Evolutionary conservation across 768 basidiomycete genomes (phyloP), one percentile per base, ranked within the genome.

Genomic region (Clitopilus passeckerianus): DNA sequence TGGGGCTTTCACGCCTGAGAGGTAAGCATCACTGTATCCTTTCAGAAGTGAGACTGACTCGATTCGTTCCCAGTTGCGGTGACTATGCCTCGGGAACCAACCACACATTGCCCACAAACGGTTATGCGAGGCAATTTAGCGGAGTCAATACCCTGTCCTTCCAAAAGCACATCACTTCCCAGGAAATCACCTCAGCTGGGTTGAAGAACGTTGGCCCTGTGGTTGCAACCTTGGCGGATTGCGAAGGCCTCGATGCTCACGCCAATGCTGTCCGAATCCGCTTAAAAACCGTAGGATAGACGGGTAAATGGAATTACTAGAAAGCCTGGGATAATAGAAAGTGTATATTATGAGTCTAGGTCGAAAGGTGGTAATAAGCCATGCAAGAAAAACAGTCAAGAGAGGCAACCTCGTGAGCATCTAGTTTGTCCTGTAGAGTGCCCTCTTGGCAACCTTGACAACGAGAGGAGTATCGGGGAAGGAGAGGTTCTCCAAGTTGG

Each of bases 11-110:
- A 91, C 95, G 0, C 97, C 97, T 0, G 97, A 98, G 75, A 96
- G 93, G 94, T 95, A 68, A 57, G 75, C 63, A 6, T 10, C n/a
- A 20, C 41, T 22, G 34, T 18, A 30, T 30, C 24, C 30, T 16
- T 50, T 41, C 37, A 41, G 34, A 14, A 10, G 14, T 37, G 24
- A 24, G 34, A 53, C 61, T 61, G 56, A 61, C 53, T 27, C 27
- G 27, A 7, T 30, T 5, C 46, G 54, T 52, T 43, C 59, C 35
- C 65, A 98, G 96, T 65, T 98, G 94, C 72, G 97, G 97, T 30
- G 97, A 99, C 72, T 99, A 98, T 66, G 96, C 96, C 6, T 98
- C 96, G 0, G 97, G 97, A 18, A 98, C 97, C 7, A 99, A 99
- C 72, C 97, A 99, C 77, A 98, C 96, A 0, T 79, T 99, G 22